Evolutionary conservation across 805 yeast species (phyloP).

Genomic region (Candida caryicola): DNA sequence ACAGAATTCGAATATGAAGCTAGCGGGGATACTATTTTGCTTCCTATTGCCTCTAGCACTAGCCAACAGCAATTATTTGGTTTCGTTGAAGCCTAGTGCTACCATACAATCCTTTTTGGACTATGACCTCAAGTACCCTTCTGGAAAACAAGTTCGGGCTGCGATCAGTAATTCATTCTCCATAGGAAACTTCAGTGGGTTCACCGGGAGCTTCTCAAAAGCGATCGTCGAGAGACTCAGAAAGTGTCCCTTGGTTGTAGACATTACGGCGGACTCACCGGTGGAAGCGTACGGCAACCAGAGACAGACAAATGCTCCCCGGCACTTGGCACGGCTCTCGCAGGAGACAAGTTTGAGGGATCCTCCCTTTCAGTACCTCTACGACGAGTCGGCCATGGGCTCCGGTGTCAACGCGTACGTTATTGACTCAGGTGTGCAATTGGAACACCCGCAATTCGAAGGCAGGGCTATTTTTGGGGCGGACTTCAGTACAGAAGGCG

Average conservation of each 20-base stretch:
- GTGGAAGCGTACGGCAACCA: slow-evolving; percentile 53
- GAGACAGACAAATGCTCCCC: slow-evolving; percentile 49
- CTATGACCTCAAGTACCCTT: slow-evolving; percentile 39
- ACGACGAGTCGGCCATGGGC: slow-evolving; percentile 49
- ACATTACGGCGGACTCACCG: slow-evolving; percentile 63
- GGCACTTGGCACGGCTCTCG: slow-evolving; percentile 66
- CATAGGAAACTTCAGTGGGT: slow-evolving; percentile 70
- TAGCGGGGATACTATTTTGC: neutral
- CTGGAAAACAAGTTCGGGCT: slow-evolving; percentile 42
- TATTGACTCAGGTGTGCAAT: slow-evolving; percentile 78
- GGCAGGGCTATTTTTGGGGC: slow-evolving; percentile 59
- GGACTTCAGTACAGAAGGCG: slow-evolving; percentile 59
- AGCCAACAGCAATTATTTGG: slow-evolving; percentile 33
- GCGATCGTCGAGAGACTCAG: slow-evolving; percentile 47
- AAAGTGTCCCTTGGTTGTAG: slow-evolving; percentile 62
- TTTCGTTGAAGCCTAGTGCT: slow-evolving; percentile 50
- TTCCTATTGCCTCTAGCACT: neutral
- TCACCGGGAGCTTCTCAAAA: slow-evolving; percentile 58
- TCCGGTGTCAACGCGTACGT: slow-evolving; percentile 67
- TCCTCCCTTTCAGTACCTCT: slow-evolving; percentile 42
- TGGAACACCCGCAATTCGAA: slow-evolving; percentile 60
- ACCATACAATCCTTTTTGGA: slow-evolving; percentile 48
- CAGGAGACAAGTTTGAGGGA: slow-evolving; percentile 34
- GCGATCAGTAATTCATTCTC: slow-evolving; percentile 52
- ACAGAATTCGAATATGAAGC: no score